Percentiles rank a stretch among this genome's conserved stretches.
Evolutionary conservation across 2,329 filamentous ascomycete species (phyloP).

Genomic region (Epichloe sibirici): DNA sequence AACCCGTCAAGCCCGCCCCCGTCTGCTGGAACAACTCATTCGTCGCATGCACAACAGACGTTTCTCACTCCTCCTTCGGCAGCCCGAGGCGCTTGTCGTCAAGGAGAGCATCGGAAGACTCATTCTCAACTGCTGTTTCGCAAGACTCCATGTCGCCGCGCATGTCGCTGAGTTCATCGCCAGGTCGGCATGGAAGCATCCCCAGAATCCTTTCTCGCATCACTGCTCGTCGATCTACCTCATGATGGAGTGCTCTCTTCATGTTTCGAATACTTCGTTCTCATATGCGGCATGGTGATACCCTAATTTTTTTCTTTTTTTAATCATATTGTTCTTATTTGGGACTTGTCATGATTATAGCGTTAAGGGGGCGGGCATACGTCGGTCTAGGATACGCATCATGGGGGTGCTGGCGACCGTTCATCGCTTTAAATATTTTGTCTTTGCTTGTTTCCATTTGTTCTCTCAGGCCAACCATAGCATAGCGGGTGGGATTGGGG

Average conservation of each 20-base stretch:
- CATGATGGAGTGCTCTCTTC: not conserved
- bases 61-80: not conserved
- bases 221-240: slow-evolving; percentile 4
- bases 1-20: not conserved
- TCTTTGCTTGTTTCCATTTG: not conserved
- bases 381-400: not conserved
- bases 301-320: not conserved
- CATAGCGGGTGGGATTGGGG: not conserved
- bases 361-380: not conserved
- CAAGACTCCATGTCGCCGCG: slow-evolving; percentile 3
- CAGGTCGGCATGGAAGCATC: slow-evolving; percentile 6
- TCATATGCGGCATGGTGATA: not conserved
- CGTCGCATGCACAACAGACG: not conserved
- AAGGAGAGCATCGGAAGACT: slow-evolving; percentile 5
- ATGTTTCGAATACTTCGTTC: not conserved
- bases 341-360: not conserved
- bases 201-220: slow-evolving; percentile 7
- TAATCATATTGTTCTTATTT: not conserved
- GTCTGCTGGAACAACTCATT: slow-evolving; percentile 2
- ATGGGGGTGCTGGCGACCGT: too few relatives aligned
- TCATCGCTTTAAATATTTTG: too few relatives aligned
- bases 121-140: slow-evolving; percentile 2
- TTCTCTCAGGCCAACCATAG: not conserved
- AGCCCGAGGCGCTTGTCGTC: slow-evolving; percentile 3
- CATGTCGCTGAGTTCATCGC: slow-evolving; percentile 7